A percentile compares a stretch with the other conserved stretches of the same genome.
Conservation (phyloP, 2,329 filamentous ascomycete species). For the Exophiala sp. region DNA sequence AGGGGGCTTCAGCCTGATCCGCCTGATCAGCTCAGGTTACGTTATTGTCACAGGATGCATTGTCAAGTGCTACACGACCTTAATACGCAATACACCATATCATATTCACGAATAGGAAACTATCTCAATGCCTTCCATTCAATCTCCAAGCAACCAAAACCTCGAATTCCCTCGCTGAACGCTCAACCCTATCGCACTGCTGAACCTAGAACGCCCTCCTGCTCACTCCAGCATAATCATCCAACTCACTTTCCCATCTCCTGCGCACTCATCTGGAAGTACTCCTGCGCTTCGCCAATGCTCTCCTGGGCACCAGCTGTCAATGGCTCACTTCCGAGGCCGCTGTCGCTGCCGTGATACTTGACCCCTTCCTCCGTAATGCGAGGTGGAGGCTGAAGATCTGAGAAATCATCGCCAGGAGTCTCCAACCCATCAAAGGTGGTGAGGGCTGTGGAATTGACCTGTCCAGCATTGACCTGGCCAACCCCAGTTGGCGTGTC, state of each 20-base stretch:
- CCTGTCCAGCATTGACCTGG: conserved; percentile 9
- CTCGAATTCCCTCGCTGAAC: conserved; percentile 7
- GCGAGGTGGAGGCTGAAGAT: conserved; percentile 19
- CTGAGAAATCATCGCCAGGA: conserved; percentile 15
- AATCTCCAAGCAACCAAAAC: not conserved
- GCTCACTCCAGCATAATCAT: not conserved
- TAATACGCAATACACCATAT: not conserved
- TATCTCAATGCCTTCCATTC: conserved; percentile 29
- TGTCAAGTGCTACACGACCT: too few species aligned
- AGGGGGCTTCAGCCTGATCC: too few species aligned
- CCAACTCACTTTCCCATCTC: conserved; percentile 12
- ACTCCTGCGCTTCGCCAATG: conserved; percentile 20
- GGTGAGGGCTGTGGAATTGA: conserved; percentile 15
- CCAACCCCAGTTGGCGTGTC: conserved; percentile 1
- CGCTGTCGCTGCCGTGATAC: conserved; percentile 31
- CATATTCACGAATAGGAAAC: not conserved
- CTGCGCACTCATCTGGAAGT: conserved; percentile 25
- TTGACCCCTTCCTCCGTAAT: conserved; percentile 20
- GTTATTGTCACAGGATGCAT: too few species aligned
- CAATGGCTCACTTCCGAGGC: conserved; percentile 31
- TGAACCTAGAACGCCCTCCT: conserved; percentile 7
- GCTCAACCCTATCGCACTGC: conserved; percentile 3
- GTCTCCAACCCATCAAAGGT: conserved; percentile 15
- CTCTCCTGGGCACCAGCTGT: conserved; percentile 22
- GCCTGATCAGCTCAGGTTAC: too few species aligned